These are phyloP conservation scores for Purshia tridentata DNA, from an alignment of 306 rosid species.

Conservation along the genomic window DNA sequence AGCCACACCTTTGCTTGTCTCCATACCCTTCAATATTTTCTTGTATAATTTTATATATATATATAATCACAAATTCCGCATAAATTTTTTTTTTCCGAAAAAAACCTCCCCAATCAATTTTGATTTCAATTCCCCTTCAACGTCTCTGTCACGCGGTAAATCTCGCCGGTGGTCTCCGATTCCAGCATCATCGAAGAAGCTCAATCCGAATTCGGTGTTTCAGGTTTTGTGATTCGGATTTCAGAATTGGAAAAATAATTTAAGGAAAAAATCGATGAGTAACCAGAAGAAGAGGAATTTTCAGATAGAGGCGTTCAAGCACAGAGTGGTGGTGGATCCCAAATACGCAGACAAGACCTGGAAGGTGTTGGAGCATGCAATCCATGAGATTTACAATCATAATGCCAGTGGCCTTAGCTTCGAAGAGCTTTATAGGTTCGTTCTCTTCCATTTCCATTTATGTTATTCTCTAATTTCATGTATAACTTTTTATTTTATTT, in stretches of 20 bases:
- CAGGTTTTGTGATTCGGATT: too few species aligned
- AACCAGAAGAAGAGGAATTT: constrained; percentile 90
- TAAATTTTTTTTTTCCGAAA: too few species aligned
- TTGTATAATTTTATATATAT: background rate
- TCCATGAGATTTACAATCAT: constrained; percentile 85
- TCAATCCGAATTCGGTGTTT: too few species aligned
- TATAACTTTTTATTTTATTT: background rate
- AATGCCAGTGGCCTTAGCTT: constrained; percentile 97
- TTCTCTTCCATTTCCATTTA: constrained; percentile 1
- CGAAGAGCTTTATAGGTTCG: constrained; percentile 93
- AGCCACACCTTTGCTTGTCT: constrained; percentile 10
- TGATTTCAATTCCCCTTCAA: too few species aligned
- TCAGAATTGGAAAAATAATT: too few species aligned
- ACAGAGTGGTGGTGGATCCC: constrained; percentile 93
- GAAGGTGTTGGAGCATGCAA: constrained; percentile 85
- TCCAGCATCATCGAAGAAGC: too few species aligned
- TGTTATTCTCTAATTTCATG: background rate
- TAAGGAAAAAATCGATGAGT: constrained; percentile 48
- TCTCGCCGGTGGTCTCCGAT: too few species aligned
- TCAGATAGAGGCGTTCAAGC: constrained; percentile 95
- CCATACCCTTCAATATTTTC: background rate
- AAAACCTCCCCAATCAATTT: too few species aligned
- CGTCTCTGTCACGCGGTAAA: too few species aligned
- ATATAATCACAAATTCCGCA: background rate
- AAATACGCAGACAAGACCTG: constrained; percentile 92